phyloP scores from a whole-genome alignment of 2,329 filamentous ascomycete genomes.

The Pseudogymnoascus sp. region DNA sequence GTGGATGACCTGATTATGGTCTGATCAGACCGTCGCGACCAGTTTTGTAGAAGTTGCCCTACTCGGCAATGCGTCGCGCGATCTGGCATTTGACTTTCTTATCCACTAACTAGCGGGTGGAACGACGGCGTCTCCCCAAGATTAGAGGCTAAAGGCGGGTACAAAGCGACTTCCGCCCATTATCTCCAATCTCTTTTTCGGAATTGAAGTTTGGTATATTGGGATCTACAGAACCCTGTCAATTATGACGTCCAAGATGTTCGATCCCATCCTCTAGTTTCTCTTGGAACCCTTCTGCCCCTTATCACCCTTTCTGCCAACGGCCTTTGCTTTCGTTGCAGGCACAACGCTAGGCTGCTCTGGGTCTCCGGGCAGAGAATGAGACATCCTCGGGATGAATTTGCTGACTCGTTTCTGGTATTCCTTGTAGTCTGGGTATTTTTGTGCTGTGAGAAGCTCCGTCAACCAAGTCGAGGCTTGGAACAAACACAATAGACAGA shows the following conservation, averaged over 20 bases:
- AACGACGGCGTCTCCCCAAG: not conserved
- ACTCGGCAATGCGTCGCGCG: constrained; percentile 7
- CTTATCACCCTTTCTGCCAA: not conserved
- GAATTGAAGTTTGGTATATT: constrained; percentile 3
- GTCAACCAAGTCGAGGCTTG: constrained; percentile 85
- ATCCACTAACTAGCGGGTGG: constrained; percentile 8
- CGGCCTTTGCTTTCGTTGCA: not conserved
- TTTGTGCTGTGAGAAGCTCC: constrained; percentile 68
- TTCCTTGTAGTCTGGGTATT: constrained; percentile 80
- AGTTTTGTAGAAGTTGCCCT: constrained; percentile 4
- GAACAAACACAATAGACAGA: constrained; percentile 71
- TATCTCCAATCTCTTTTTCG: not conserved
- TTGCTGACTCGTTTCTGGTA: constrained; percentile 79
- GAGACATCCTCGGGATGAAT: constrained; percentile 57
- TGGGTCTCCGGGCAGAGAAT: not conserved
- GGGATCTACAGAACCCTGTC: constrained; percentile 7
- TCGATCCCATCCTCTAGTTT: constrained; percentile 2
- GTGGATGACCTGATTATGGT: not conserved
- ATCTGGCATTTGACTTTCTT: constrained; percentile 4
- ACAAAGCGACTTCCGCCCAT: not conserved
- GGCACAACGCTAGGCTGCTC: not conserved
- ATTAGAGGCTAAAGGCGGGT: constrained; percentile 8
- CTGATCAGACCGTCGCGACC: not conserved
- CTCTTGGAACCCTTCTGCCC: constrained; percentile 7
- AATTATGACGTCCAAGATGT: constrained; percentile 5